Evolutionary conservation across 2,329 filamentous ascomycete species (phyloP).

Genomic region (Penicillium sp.): DNA sequence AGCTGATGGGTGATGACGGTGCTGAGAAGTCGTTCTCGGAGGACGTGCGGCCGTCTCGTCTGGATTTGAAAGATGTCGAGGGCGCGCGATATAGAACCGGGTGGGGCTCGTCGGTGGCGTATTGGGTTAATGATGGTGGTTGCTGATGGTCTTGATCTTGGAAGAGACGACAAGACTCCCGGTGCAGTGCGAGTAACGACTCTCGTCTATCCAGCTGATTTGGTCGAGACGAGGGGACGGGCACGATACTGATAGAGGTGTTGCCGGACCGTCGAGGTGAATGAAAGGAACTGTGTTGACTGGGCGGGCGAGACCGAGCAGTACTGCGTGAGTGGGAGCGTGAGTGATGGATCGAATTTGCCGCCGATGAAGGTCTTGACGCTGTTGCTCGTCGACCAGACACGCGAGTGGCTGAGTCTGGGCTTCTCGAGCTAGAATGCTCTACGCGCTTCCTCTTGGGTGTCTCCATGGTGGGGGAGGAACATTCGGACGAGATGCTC

Average conservation of each 20-base stretch:
- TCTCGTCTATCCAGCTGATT: slow-evolving; percentile 36
- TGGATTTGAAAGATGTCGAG: slow-evolving; percentile 16
- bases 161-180: slow-evolving; percentile 48
- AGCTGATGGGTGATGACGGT: slow-evolving; percentile 25
- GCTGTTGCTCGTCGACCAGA: slow-evolving; percentile 27
- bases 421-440: slow-evolving; percentile 3
- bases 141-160: slow-evolving; percentile 28
- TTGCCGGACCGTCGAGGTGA: slow-evolving; percentile 35
- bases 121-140: background rate
- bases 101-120: slow-evolving; percentile 8
- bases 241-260: slow-evolving; percentile 33
- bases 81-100: slow-evolving; percentile 11
- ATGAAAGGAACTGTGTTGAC: slow-evolving; percentile 35
- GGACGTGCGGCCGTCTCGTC: slow-evolving; percentile 17
- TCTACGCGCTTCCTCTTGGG: slow-evolving; percentile 22
- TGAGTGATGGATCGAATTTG: slow-evolving; percentile 29
- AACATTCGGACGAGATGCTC: slow-evolving; percentile 2
- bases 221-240: slow-evolving; percentile 25
- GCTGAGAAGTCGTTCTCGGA: slow-evolving; percentile 23
- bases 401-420: slow-evolving; percentile 16
- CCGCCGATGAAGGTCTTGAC: slow-evolving; percentile 39
- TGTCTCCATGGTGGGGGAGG: slow-evolving; percentile 23
- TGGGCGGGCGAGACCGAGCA: slow-evolving; percentile 33
- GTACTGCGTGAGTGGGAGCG: slow-evolving; percentile 43
- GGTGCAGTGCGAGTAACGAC: slow-evolving; percentile 44